Evolutionary conservation across 176 grass and related monocot genomes (phyloP).

Genomic region (Chrysopogon serrulatus): DNA sequence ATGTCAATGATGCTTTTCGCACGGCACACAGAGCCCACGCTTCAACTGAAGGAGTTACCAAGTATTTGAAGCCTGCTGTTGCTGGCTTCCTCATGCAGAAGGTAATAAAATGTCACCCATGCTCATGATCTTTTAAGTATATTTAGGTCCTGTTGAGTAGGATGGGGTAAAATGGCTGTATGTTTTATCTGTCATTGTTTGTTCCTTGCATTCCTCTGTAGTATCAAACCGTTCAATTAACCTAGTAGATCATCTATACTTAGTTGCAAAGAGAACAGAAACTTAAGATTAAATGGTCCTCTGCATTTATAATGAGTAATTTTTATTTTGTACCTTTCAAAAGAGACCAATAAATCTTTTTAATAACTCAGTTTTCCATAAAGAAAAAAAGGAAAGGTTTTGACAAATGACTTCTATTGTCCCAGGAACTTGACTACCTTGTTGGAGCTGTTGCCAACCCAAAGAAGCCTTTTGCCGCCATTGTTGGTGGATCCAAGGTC

Average conservation of each 20-base stretch:
- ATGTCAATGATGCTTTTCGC: slow-evolving; percentile 94
- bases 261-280: background rate
- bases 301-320: background rate
- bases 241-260: background rate
- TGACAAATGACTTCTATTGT: background rate
- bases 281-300: too few species aligned
- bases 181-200: background rate
- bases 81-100: slow-evolving; percentile 99
- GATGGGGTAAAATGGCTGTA: background rate
- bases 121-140: background rate
- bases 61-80: slow-evolving; percentile 86
- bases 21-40: slow-evolving; percentile 93
- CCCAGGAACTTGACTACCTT: slow-evolving; percentile 92
- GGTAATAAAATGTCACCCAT: slow-evolving; percentile 28
- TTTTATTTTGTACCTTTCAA: background rate
- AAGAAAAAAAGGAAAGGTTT: background rate
- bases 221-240: background rate
- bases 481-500: slow-evolving; percentile 97
- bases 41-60: slow-evolving; percentile 91
- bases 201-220: background rate
- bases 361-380: background rate
- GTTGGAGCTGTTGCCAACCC: slow-evolving; percentile 91
- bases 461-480: slow-evolving; percentile 93
- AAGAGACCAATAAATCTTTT: background rate
- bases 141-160: background rate